These are phyloP conservation scores for Citrus sinensis DNA, from an alignment of 345 rosid species.

Conservation along the genomic window DVS_A1.0 CM039167.1:688501-689000, in stretches of 20 bases:
- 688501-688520: constrained; percentile 80
- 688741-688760: constrained; percentile 99
- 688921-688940: constrained; percentile 99
- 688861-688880: constrained; percentile 98
- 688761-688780: constrained; percentile 95
- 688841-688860: constrained; percentile 98
- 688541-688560: constrained; percentile 81
- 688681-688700: constrained; percentile 75
- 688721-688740: constrained; percentile 96
- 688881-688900: constrained; percentile 99
- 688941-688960: constrained; percentile 93
- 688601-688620: constrained; percentile 88
- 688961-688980: constrained; percentile 99
- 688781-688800: constrained; percentile 97
- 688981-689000: constrained; percentile 94
- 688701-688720: constrained; percentile 87
- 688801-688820: constrained; percentile 98
- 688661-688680: constrained; percentile 80
- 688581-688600: constrained; percentile 83
- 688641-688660: constrained; percentile 86
- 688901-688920: constrained; percentile 99
- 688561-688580: constrained; percentile 90
- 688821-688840: constrained; percentile 99
- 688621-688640: constrained; percentile 72
- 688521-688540: constrained; percentile 93